A percentile compares a stretch with the other conserved stretches of the same genome.
Evolutionary conservation across 2,329 filamentous ascomycete species (phyloP).

Genomic region (Tolypocladium pustulatum): DNA sequence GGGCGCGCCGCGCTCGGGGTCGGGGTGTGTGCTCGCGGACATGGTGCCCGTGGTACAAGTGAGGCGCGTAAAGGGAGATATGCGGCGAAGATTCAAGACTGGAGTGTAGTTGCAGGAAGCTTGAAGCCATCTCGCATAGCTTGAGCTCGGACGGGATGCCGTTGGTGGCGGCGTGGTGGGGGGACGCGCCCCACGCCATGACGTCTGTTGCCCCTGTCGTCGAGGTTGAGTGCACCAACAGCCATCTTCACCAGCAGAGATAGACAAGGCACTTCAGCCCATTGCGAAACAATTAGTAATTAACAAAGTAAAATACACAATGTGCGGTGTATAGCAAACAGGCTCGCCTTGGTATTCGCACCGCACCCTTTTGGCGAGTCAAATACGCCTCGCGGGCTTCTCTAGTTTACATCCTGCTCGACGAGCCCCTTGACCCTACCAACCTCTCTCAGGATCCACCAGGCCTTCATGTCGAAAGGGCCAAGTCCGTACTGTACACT

Average conservation of each 20-base stretch:
- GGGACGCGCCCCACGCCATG: background rate
- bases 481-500: background rate
- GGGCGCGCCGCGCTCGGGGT: slow-evolving; percentile 25
- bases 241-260: too few relatives aligned
- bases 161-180: background rate
- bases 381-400: background rate
- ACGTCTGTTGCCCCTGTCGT: background rate
- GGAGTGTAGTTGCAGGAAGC: background rate
- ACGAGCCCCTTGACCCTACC: background rate
- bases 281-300: background rate
- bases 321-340: background rate
- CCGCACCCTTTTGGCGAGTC: background rate
- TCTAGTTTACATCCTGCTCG: background rate
- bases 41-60: slow-evolving; percentile 10
- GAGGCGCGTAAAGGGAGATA: too few relatives aligned
- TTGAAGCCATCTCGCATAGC: background rate
- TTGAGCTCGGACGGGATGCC: background rate
- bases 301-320: background rate
- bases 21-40: slow-evolving; percentile 26
- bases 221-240: background rate
- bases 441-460: too few relatives aligned
- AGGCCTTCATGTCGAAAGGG: too few relatives aligned
- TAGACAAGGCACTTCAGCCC: background rate
- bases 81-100: background rate
- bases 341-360: background rate